phyloP scores from a whole-genome alignment of 2,329 filamentous ascomycete species.

The Claviceps sorghi region DNA sequence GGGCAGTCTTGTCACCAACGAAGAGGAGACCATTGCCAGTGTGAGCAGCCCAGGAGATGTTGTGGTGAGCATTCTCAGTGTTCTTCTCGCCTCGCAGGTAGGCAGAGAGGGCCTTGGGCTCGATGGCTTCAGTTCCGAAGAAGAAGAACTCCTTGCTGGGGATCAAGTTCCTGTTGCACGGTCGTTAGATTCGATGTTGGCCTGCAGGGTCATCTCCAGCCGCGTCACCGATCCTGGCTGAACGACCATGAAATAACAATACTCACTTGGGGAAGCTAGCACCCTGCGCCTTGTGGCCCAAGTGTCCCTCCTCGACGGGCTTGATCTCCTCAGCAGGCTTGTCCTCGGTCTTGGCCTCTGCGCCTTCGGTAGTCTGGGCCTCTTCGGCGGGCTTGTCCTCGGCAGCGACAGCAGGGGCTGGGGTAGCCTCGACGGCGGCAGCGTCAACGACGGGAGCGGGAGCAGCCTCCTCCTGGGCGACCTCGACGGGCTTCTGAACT shows the following conservation, averaged over 20 bases:
- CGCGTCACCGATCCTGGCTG: not conserved
- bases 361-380: conserved; percentile 18
- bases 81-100: conserved; percentile 87
- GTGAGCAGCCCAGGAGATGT: conserved; percentile 77
- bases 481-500: conserved; percentile 46
- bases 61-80: conserved; percentile 56
- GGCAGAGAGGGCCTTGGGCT: conserved; percentile 55
- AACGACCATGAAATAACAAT: too few relatives aligned
- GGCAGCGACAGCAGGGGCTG: conserved; percentile 20
- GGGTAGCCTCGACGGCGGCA: conserved; percentile 17
- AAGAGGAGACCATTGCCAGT: conserved; percentile 93
- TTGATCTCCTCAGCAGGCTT: conserved; percentile 37
- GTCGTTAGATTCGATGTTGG: conserved; percentile 8
- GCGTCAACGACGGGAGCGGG: conserved; percentile 14
- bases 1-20: conserved; percentile 72
- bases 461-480: conserved; percentile 39
- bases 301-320: conserved; percentile 66
- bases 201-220: not conserved
- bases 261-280: conserved; percentile 74
- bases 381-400: conserved; percentile 28
- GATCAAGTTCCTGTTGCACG: conserved; percentile 55
- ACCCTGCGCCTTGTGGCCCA: conserved; percentile 82
- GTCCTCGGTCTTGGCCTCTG: conserved; percentile 27
- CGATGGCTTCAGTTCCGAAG: conserved; percentile 60
- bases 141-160: conserved; percentile 92